Conservation (phyloP, 306 rosid genomes). For the Corylus americana region DNA sequence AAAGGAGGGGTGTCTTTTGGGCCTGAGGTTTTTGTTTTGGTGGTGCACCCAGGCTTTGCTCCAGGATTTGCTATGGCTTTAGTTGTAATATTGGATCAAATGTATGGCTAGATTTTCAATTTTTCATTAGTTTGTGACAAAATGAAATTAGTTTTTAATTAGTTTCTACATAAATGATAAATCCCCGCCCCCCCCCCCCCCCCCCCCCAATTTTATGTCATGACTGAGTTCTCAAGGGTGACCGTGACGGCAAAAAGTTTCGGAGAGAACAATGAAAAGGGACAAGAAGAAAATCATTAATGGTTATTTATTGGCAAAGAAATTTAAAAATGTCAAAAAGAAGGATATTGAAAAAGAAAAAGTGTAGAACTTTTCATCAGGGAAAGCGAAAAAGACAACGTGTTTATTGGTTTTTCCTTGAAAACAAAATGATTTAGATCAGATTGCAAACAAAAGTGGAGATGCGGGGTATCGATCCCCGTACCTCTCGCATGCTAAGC, state of each 20-base stretch:
- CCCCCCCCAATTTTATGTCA: neutral
- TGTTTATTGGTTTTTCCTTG: too few species aligned
- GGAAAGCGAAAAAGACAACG: neutral
- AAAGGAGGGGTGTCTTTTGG: constrained; percentile 67
- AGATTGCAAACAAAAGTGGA: constrained; percentile 30
- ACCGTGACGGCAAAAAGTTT: too few species aligned
- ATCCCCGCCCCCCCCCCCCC: too few species aligned
- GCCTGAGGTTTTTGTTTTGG: constrained; percentile 61
- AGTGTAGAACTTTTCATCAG: too few species aligned
- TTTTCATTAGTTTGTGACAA: too few species aligned
- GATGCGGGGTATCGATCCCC: constrained; percentile 97
- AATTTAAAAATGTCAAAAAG: neutral
- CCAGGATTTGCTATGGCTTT: constrained; percentile 79
- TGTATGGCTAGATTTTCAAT: constrained; percentile 44
- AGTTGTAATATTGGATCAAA: constrained; percentile 68
- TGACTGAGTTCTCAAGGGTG: neutral
- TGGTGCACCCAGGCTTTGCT: constrained; percentile 66
- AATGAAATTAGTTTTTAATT: too few species aligned
- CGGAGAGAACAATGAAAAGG: neutral
- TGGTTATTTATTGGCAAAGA: neutral
- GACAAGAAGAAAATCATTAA: neutral
- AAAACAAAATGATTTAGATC: too few species aligned
- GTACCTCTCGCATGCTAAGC: constrained; percentile 97
- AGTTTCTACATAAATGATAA: too few species aligned
- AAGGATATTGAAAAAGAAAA: too few species aligned